Conservation (phyloP, 345 rosid genomes). For the Aquilaria sinensis region DNA sequence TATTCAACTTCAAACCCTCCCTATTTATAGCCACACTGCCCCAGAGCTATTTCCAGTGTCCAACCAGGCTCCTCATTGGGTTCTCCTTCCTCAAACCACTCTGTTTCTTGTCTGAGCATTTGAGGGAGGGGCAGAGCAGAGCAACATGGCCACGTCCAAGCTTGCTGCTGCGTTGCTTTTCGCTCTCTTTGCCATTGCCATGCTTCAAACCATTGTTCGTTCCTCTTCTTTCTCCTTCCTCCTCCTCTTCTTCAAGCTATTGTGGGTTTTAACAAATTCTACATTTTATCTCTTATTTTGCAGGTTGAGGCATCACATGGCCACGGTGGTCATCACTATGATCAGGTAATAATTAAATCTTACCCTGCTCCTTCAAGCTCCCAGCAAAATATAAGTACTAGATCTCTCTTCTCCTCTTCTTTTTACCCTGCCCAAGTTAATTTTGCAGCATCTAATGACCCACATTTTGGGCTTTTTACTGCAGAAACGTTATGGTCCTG, state of each 20-base stretch:
- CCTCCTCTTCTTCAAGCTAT: not conserved
- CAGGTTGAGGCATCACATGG: slow-evolving; percentile 43
- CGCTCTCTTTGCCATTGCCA: slow-evolving; percentile 53
- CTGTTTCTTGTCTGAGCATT: not conserved
- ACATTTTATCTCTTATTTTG: not conserved
- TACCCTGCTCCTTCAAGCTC: not conserved
- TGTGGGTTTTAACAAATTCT: not conserved
- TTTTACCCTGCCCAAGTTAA: not conserved
- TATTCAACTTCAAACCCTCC: too few species aligned
- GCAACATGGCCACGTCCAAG: slow-evolving; percentile 41
- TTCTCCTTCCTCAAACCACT: not conserved
- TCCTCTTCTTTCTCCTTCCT: not conserved
- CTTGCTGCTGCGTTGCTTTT: slow-evolving; percentile 39
- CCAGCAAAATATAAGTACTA: not conserved
- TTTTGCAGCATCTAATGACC: not conserved
- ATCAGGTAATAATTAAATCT: slow-evolving; percentile 10
- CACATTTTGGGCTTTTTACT: not conserved
- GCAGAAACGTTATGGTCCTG: slow-evolving; percentile 39
- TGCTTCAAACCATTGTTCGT: slow-evolving; percentile 59
- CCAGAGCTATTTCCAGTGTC: slow-evolving; percentile 8
- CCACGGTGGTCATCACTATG: slow-evolving; percentile 37
- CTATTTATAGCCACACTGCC: slow-evolving; percentile 11
- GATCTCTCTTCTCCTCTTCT: not conserved
- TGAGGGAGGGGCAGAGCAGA: slow-evolving; percentile 9
- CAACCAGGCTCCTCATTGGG: slow-evolving; percentile 26